Evolutionary conservation across 352 stramenopile species (phyloP).

Genomic region (Phytopythium ostracodes): DNA sequence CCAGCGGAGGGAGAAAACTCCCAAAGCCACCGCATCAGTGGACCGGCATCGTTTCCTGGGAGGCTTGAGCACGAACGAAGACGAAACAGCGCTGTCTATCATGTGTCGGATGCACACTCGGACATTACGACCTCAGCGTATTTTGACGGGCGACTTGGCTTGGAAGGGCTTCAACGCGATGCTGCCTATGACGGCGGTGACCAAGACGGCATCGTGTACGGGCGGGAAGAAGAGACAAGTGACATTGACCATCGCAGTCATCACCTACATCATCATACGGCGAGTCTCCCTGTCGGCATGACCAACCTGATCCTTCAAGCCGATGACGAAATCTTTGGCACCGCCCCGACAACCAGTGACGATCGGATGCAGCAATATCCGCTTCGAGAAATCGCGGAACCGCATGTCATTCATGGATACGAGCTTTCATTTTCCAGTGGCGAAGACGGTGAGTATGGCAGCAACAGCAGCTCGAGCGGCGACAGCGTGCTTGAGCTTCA

Average conservation of each 20-base stretch:
- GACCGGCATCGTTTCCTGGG: neutral
- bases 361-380: neutral
- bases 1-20: slow-evolving; percentile 14
- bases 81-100: no score
- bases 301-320: slow-evolving; percentile 1
- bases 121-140: neutral
- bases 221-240: neutral
- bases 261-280: neutral
- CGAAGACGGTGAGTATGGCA: slow-evolving; percentile 10
- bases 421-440: slow-evolving; percentile 4
- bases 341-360: no score
- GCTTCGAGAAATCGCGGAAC: neutral
- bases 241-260: neutral
- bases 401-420: neutral
- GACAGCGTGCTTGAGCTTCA: slow-evolving; percentile 26
- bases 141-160: neutral
- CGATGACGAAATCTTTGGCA: slow-evolving; percentile 11
- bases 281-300: neutral
- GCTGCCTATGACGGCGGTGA: neutral
- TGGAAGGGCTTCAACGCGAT: neutral
- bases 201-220: neutral
- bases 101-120: neutral
- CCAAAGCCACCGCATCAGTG: neutral
- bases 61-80: neutral
- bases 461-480: slow-evolving; percentile 22